These are phyloP conservation scores for Apiotrichum sp. DNA, from an alignment of 1,284 basidiomycete genomes.

Conservation along the genomic window DNA sequence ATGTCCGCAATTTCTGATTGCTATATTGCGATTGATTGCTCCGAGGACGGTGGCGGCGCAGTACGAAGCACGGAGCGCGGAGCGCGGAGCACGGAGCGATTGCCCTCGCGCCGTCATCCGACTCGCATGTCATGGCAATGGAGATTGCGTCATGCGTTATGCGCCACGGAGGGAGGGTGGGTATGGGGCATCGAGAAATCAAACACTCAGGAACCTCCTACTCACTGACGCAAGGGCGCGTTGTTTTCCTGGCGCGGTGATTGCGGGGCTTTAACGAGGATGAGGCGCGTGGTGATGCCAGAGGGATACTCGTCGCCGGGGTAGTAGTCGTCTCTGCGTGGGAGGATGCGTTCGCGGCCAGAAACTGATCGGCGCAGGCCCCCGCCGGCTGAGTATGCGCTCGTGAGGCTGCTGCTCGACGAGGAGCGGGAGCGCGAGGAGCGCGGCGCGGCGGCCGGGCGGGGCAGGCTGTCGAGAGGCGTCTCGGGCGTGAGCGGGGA, in stretches of 20 bases:
- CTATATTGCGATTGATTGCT: no score
- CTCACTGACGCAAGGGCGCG: conserved; percentile 15
- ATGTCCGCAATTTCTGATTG: no score
- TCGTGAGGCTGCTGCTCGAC: not conserved
- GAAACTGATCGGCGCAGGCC: conserved; percentile 10
- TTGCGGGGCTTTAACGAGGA: conserved; percentile 42
- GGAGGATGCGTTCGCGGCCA: conserved; percentile 9
- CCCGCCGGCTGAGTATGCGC: not conserved
- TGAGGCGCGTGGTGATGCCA: conserved; percentile 28
- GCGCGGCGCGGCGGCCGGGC: not conserved
- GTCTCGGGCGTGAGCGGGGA: conserved; percentile 28
- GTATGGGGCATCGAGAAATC: no score
- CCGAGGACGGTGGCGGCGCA: no score
- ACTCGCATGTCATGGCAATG: no score
- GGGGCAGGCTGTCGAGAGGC: not conserved
- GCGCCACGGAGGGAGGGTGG: no score
- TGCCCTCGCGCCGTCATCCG: no score
- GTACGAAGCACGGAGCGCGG: no score
- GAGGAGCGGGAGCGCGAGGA: not conserved
- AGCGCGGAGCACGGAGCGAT: no score
- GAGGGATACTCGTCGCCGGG: not conserved
- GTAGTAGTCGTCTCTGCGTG: conserved; percentile 1
- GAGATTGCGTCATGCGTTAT: no score
- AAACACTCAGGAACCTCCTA: conserved; percentile 1
- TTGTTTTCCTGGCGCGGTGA: conserved; percentile 10